These are phyloP conservation scores for Backusella mclennaniae DNA, from an alignment of 192 early-diverging fungal species.

Conservation along the genomic window DNA sequence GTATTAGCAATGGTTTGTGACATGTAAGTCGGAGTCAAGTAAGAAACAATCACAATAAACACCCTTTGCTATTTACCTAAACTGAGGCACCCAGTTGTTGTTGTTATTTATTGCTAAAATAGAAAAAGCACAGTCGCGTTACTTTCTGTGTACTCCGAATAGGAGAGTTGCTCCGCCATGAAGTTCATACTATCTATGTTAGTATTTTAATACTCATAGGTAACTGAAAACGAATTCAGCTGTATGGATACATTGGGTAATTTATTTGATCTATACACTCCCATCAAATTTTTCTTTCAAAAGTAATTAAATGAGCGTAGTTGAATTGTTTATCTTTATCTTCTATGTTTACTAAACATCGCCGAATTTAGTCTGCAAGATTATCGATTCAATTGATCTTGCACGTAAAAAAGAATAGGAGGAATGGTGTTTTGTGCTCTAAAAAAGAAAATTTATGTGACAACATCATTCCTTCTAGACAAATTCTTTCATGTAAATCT, in stretches of 20 bases:
- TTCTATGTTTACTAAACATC: not conserved
- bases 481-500: not conserved
- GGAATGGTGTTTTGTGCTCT: not conserved
- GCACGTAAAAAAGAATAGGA: not conserved
- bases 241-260: not conserved
- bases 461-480: not conserved
- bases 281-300: not conserved
- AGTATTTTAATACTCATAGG: not conserved
- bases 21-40: not conserved
- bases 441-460: not conserved
- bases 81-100: not conserved
- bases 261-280: not conserved
- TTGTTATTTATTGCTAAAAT: slow-evolving; percentile 2
- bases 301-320: not conserved
- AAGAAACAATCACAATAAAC: not conserved
- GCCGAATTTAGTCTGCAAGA: not conserved
- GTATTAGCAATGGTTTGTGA: not conserved
- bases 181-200: not conserved
- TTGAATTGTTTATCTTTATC: not conserved
- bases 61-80: not conserved
- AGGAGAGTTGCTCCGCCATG: not conserved
- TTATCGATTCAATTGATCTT: not conserved
- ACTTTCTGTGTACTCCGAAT: not conserved
- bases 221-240: not conserved
- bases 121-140: not conserved